Evolutionary conservation across 2,329 filamentous ascomycete genomes (phyloP), one percentile per base, ranked within the genome.

Genomic region (Sporothrix curviconia): DNA sequence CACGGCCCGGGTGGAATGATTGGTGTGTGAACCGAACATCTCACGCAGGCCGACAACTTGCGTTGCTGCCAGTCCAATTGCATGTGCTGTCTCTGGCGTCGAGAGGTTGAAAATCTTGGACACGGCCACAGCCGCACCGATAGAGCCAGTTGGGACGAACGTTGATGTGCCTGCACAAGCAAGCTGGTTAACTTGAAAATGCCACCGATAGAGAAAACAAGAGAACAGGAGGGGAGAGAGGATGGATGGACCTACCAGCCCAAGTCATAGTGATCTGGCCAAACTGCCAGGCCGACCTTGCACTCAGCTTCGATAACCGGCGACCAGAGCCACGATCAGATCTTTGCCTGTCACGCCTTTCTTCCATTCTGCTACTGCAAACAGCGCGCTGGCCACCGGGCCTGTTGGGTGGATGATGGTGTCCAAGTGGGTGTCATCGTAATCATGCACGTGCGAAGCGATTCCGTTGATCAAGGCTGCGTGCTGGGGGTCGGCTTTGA

Each of bases 401-500:
- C 78, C 78, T 0, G 77, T 73, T 0, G 78, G 79, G 61, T 82
- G 79, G 44, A 82, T 81, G 60, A 81, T 78, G 5, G 76, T 81
- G 47, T 78, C 76, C 1, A 81, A 69, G 61, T 81, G 78, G 1
- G 78, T 81, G 63, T 82, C 78, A 60, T 82, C 79, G 64, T 81
- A 82, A 63, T 82, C 78, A 57, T 81, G 76, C 3, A 80, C 76
- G 59, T 81, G 78, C 30, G 75, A 78, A 12, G 78, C 76, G 43
- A 82, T 79, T 25, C 79, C 79, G 59, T 82, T 81, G 47, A 82
- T 63, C 7, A 81, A 66, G 0, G 78, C 77, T 1, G 78, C 78
- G 56, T 77, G 70, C 61, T 77, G 74, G 2, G 77, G 72, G 60
- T 80, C 76, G 5, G 69, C 66, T 46, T 60, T 66, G 25, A 62